A percentile compares a stretch with the other conserved stretches of the same genome.
phyloP scores from a whole-genome alignment of 2,329 filamentous ascomycete genomes.

The Bipolaris bicolor region DNA sequence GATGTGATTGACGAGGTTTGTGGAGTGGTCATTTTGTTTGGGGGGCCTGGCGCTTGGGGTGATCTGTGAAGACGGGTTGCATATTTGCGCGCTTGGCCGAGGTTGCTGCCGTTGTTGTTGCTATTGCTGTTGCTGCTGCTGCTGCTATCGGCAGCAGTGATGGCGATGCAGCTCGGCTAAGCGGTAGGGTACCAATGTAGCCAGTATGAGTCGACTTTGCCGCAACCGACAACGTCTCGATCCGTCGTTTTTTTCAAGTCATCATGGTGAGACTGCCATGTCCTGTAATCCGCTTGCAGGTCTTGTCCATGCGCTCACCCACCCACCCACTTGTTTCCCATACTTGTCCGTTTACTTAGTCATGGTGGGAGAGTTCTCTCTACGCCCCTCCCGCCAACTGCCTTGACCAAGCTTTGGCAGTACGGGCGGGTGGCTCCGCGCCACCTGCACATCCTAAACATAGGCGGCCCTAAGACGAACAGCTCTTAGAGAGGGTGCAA shows the following conservation, averaged over 20 bases:
- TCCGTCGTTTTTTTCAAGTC: background rate
- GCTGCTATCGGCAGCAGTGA: background rate
- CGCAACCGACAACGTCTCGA: background rate
- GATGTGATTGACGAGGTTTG: constrained; percentile 21
- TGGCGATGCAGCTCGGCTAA: background rate
- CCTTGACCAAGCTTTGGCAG: constrained; percentile 3
- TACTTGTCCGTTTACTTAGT: background rate
- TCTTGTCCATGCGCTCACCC: too few relatives aligned
- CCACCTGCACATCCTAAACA: constrained; percentile 13
- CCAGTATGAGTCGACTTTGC: background rate
- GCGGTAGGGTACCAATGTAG: background rate
- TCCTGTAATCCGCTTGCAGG: background rate
- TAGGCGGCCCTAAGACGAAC: constrained; percentile 2
- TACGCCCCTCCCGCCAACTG: constrained; percentile 2
- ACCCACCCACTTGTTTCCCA: background rate
- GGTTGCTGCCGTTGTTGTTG: too few relatives aligned
- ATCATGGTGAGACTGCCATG: background rate
- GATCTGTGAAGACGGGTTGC: background rate
- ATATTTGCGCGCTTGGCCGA: background rate
- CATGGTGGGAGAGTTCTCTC: background rate
- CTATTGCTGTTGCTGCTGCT: background rate
- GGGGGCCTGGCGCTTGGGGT: constrained; percentile 13
- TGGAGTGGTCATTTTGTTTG: background rate
- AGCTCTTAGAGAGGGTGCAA: background rate
- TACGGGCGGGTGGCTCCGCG: constrained; percentile 11